Percentiles rank a stretch among this genome's conserved stretches.
phyloP scores from a whole-genome alignment of 179 eudicot genomes.

The Beta lomatogona region DNA sequence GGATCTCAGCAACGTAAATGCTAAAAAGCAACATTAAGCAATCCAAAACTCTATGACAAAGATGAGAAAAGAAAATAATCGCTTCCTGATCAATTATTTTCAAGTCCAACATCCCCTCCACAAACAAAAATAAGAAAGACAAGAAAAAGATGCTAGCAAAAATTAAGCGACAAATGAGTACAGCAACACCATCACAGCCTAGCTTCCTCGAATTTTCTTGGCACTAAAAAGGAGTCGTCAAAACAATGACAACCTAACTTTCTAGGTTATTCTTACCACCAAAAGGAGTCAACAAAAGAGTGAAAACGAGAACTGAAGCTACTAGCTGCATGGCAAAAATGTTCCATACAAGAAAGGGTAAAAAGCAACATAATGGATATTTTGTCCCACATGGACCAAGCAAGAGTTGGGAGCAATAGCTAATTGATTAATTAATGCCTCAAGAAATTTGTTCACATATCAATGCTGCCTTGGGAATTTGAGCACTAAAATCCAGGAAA shows the following conservation, averaged over 20 bases:
- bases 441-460: background rate
- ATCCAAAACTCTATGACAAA: background rate
- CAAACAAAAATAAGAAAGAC: background rate
- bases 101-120: slow-evolving; percentile 5
- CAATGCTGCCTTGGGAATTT: background rate
- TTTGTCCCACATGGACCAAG: slow-evolving; percentile 7
- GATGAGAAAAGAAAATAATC: slow-evolving; percentile 1
- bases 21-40: background rate
- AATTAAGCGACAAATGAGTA: background rate
- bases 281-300: slow-evolving; percentile 11
- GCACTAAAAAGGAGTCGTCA: background rate
- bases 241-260: background rate
- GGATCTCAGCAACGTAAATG: slow-evolving; percentile 10
- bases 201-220: background rate
- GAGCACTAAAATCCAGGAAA: background rate
- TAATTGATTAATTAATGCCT: background rate
- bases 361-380: background rate
- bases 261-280: background rate
- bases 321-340: background rate
- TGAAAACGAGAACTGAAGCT: background rate
- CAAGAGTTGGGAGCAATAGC: background rate
- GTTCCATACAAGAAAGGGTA: background rate
- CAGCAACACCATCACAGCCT: background rate
- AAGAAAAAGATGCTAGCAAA: background rate
- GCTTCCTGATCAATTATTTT: background rate